Evolutionary conservation across 345 rosid genomes (phyloP).

Genomic region (Acer campestre): DNA sequence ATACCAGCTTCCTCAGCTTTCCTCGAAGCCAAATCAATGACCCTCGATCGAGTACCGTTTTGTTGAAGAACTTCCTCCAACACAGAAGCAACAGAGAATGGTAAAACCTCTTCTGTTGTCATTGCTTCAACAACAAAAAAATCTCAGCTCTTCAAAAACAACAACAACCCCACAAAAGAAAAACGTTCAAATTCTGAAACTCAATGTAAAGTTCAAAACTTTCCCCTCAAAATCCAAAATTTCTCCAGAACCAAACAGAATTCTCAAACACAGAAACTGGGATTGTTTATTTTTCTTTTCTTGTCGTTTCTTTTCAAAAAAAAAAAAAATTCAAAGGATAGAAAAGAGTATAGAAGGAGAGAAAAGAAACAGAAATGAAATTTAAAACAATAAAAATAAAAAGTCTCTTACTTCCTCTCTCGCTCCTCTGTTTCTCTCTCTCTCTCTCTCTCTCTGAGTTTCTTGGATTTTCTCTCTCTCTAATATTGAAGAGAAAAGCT

Average conservation of each 20-base stretch:
- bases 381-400: background rate
- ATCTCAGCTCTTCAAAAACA: constrained; percentile 6
- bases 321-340: background rate
- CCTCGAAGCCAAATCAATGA: constrained; percentile 47
- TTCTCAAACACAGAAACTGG: constrained; percentile 1
- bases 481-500: constrained; percentile 43
- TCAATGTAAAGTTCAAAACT: constrained; percentile 11
- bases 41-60: constrained; percentile 43
- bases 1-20: constrained; percentile 78
- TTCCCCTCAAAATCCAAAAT: constrained; percentile 7
- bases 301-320: background rate
- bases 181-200: background rate
- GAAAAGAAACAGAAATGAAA: constrained; percentile 8
- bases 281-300: background rate
- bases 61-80: constrained; percentile 82
- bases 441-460: constrained; percentile 23
- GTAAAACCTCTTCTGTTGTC: constrained; percentile 54
- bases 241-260: background rate
- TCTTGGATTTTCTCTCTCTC: constrained; percentile 27
- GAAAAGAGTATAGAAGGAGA: constrained; percentile 14
- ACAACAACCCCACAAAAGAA: constrained; percentile 2
- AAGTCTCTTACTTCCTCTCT: constrained; percentile 46
- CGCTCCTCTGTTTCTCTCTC: constrained; percentile 30
- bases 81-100: constrained; percentile 62
- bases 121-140: constrained; percentile 22